Evolutionary conservation across 345 rosid species (phyloP), one percentile per base, ranked within the genome.

Genomic region (Passiflora organensis): DNA sequence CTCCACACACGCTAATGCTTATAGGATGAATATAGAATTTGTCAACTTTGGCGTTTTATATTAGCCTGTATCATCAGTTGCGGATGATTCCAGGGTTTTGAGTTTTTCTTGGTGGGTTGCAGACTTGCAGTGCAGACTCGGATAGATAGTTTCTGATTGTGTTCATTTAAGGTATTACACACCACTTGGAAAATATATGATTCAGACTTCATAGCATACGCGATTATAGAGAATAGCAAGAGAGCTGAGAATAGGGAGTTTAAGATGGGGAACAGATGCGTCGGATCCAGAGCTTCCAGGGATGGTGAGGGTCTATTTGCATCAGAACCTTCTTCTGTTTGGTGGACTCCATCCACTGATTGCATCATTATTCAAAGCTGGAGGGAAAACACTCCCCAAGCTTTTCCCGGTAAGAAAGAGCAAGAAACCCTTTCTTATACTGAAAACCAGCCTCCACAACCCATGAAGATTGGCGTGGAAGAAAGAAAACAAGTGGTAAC

Each of bases 261-360:
- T 6, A 53, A 48, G 36, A 91, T 91, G 97, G 97, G 96, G 63
- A 87, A 90, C 66, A 81, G 75, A 52, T 80, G 90, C 66, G 84
- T 76, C 45, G 84, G 76, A 43, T 51, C 76, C 13, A 71, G 70
- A 32, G 65, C 15, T 54, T 51, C 72, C 14, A 58, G 45, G 19
- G 65, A 58, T 36, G 68, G 77, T 11, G 65, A 58, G 37, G 68
- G 77, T 11, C 16, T 75, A 34, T 36, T 56, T 36, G 62, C 68
- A 47, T 48, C 75, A 14, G 60, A 70, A 50, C 63, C 77, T 8
- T 51, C 57, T 65, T 57, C 80, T 11, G 4, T 65, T 39, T 64
- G 68, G 67, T 59, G 82, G 75, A 36, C 64, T 25, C 42, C 36
- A 28, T 32, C 74, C 25, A 15, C 69, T 2, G 66, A 61, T 38